A percentile compares a stretch with the other conserved stretches of the same genome.
Conservation (phyloP, 495 filamentous ascomycete genomes). For the Neurospora pannonica region DNA sequence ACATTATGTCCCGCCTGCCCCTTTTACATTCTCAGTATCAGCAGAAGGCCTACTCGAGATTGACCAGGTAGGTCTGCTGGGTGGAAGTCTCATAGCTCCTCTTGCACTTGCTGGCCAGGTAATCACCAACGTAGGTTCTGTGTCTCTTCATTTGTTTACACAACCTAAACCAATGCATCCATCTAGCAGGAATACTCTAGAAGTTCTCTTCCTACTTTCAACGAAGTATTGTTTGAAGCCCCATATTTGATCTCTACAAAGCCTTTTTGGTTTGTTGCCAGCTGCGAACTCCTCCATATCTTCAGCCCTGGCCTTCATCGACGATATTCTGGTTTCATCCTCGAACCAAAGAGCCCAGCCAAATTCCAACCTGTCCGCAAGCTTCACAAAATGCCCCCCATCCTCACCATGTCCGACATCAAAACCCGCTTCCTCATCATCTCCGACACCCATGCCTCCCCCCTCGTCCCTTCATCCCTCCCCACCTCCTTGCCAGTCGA, state of each 20-base stretch:
- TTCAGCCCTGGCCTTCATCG: not conserved
- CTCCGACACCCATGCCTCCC: slow-evolving; percentile 46
- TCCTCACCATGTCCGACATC: not conserved
- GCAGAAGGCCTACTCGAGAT: not conserved
- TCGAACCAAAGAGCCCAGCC: not conserved
- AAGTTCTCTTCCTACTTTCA: not conserved
- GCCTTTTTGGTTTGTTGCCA: not conserved
- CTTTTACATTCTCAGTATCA: not conserved
- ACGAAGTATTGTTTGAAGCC: not conserved
- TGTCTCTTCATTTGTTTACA: not conserved
- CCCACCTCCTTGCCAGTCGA: slow-evolving; percentile 31
- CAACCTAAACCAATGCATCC: not conserved
- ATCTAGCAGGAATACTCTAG: not conserved
- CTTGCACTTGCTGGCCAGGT: not conserved
- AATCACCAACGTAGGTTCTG: not conserved
- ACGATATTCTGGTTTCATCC: not conserved
- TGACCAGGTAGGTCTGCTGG: not conserved
- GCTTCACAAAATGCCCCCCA: slow-evolving; percentile 9
- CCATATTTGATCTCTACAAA: not conserved
- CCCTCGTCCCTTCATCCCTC: not conserved
- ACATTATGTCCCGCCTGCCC: not conserved
- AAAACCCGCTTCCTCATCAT: slow-evolving; percentile 40
- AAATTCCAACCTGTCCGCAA: not conserved
- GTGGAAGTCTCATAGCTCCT: not conserved
- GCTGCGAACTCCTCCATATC: not conserved